phyloP scores from a whole-genome alignment of 2,329 filamentous ascomycete genomes.

The Botrytis byssoidea region DNA sequence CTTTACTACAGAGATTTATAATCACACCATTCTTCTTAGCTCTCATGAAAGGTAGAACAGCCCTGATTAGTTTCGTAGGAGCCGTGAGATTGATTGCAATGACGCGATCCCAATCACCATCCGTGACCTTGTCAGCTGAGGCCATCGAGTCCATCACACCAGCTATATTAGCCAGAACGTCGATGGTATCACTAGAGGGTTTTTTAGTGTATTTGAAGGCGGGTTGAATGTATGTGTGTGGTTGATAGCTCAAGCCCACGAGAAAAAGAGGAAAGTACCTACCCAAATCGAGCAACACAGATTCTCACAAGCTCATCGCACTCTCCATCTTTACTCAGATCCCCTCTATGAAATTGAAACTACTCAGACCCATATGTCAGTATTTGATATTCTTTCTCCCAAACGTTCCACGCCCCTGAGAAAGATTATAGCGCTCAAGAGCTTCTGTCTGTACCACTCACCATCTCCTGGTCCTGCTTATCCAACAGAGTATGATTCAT shows the following conservation, averaged over 20 bases:
- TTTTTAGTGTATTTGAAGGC: not conserved
- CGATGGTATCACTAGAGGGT: constrained; percentile 35
- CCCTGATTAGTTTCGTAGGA: constrained; percentile 47
- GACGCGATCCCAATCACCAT: constrained; percentile 44
- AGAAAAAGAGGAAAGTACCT: not conserved
- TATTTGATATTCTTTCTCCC: not conserved
- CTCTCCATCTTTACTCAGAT: constrained; percentile 37
- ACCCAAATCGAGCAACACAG: constrained; percentile 37
- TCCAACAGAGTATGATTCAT: constrained; percentile 38
- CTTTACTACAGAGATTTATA: constrained; percentile 44
- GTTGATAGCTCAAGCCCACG: not conserved
- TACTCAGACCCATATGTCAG: not conserved
- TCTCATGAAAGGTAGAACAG: constrained; percentile 45
- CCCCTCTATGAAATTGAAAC: constrained; percentile 41
- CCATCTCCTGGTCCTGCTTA: constrained; percentile 23
- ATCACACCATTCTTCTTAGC: constrained; percentile 43
- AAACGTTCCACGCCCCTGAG: rapidly evolving
- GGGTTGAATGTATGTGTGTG: not conserved
- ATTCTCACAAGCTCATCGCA: constrained; percentile 40
- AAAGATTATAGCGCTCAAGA: not conserved
- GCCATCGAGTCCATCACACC: constrained; percentile 46
- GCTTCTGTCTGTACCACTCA: not conserved
- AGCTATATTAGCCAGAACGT: constrained; percentile 48
- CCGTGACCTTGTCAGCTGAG: constrained; percentile 42
- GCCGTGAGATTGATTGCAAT: constrained; percentile 46